These are phyloP conservation scores for Nigrospora oryzae DNA, from an alignment of 2,329 filamentous ascomycete genomes.

Conservation along the genomic window DNA sequence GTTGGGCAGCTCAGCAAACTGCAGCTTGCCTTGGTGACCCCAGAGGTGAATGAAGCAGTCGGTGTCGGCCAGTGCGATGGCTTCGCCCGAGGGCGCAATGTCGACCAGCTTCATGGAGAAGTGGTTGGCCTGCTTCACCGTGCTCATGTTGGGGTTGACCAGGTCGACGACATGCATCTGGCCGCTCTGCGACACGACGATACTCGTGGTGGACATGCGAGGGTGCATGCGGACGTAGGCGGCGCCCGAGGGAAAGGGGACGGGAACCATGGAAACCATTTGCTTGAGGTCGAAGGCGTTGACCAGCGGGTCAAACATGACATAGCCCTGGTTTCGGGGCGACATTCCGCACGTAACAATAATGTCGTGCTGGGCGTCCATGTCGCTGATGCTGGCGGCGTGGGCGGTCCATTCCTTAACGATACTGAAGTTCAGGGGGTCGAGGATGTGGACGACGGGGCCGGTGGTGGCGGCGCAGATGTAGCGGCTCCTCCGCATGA, in stretches of 20 bases:
- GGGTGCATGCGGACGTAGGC: constrained; percentile 96
- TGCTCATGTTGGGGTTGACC: constrained; percentile 84
- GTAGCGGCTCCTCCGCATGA: constrained; percentile 85
- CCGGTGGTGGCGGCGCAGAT: constrained; percentile 84
- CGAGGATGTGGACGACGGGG: constrained; percentile 79
- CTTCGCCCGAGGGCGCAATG: constrained; percentile 80
- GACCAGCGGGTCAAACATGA: constrained; percentile 84
- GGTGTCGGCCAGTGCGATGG: constrained; percentile 70
- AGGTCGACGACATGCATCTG: constrained; percentile 95
- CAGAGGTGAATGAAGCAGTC: constrained; percentile 77
- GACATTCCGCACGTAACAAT: constrained; percentile 94
- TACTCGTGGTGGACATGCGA: constrained; percentile 86
- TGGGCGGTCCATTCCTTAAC: constrained; percentile 89
- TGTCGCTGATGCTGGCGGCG: constrained; percentile 81
- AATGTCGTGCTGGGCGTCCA: constrained; percentile 94
- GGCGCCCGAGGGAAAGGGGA: constrained; percentile 85
- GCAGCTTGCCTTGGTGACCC: constrained; percentile 78
- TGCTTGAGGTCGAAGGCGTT: constrained; percentile 96
- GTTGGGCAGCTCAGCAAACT: constrained; percentile 75
- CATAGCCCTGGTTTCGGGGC: constrained; percentile 66
- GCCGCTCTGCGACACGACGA: constrained; percentile 84
- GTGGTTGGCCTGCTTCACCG: constrained; percentile 74
- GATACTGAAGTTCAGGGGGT: constrained; percentile 67
- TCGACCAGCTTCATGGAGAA: constrained; percentile 74
- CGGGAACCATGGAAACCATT: constrained; percentile 76